Base-by-base conservation (phyloP, 768 basidiomycete genomes). In the Lyophyllum decastes region DNA sequence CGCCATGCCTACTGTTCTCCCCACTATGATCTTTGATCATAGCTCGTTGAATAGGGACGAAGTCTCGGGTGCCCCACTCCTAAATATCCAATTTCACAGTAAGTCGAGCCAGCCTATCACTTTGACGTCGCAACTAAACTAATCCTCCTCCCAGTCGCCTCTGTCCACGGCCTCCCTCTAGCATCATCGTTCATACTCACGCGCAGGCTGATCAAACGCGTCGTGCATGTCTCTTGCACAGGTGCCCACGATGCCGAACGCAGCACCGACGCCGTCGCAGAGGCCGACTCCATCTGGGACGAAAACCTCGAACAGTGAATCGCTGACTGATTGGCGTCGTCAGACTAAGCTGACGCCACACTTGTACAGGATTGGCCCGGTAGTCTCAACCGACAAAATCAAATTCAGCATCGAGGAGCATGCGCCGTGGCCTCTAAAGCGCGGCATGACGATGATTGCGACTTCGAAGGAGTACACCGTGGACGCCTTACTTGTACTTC, bases 41-140 rank as follows among this genome's bases (percentile, higher is more conserved):
- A 30, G 5, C 9, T 30, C 16, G 14, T 44, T 8, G 21, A 25
- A 22, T 17, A 58, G 14, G 25, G 2, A 19, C 4, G 45, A 52
- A 35, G 30, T 14, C 6, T 52, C 38, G 9, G 17, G 22, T 19
- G 17, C n/a, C 2, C 54, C 17, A 2, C 35, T 41, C 1, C 25
- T 24, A 11, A 64, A 64, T 33, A 55, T 64, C 35, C 63, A 64
- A 53, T 64, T 64, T 19, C 61, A 57, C 54, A 58, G 63, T 60
- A 21, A 22, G 40, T 43, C 12, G 14, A 45, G 12, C 22, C 11
- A 16, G 2, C 26, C 26, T 38, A 34, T 52, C 26, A 46, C 21
- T 38, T 12, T 16, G 14, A 27, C 55, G 22, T 24, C 26, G 7
- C 41, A 46, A 24, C 19, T 19, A 21, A 19, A 14, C 25, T 14